Evolutionary conservation across 257 asterid genomes (phyloP).

Genomic region (Penstemon davidsonii): DNA sequence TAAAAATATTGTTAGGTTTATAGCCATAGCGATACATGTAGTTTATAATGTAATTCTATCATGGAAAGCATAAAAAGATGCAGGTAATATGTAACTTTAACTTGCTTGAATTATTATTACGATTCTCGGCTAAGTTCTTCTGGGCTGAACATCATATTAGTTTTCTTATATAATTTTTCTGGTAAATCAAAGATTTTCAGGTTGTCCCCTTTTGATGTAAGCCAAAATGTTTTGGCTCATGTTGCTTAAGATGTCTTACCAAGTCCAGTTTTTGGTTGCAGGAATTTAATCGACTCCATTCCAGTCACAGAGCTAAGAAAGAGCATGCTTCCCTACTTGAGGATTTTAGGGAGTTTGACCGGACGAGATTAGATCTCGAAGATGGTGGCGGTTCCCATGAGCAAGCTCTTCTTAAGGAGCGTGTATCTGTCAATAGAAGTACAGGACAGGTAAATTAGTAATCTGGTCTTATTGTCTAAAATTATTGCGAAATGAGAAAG

Average conservation of each 20-base stretch:
- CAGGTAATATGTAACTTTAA: constrained; percentile 18
- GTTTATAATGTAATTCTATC: constrained; percentile 11
- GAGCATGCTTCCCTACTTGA: constrained; percentile 96
- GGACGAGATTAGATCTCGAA: constrained; percentile 89
- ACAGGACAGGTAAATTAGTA: constrained; percentile 70
- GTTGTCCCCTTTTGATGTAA: constrained; percentile 17
- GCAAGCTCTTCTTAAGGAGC: constrained; percentile 82
- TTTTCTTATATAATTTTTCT: not conserved
- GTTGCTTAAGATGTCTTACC: constrained; percentile 25
- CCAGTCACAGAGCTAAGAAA: constrained; percentile 88
- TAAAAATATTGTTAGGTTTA: not conserved
- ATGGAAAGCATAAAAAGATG: constrained; percentile 21
- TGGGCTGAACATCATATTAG: constrained; percentile 8
- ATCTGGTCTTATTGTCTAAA: constrained; percentile 9
- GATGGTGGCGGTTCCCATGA: constrained; percentile 88
- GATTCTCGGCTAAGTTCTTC: constrained; percentile 13
- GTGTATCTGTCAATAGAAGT: constrained; percentile 71
- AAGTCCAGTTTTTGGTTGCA: constrained; percentile 28
- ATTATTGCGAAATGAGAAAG: constrained; percentile 18
- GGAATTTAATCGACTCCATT: constrained; percentile 90
- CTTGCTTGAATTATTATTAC: constrained; percentile 11
- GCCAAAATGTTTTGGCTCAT: constrained; percentile 16
- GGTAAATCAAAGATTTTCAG: not conserved
- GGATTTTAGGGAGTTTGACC: constrained; percentile 95
- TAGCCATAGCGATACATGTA: not conserved